Base-by-base conservation (phyloP, 2,329 filamentous ascomycete species). In the Verticillium dahliae region DNA sequence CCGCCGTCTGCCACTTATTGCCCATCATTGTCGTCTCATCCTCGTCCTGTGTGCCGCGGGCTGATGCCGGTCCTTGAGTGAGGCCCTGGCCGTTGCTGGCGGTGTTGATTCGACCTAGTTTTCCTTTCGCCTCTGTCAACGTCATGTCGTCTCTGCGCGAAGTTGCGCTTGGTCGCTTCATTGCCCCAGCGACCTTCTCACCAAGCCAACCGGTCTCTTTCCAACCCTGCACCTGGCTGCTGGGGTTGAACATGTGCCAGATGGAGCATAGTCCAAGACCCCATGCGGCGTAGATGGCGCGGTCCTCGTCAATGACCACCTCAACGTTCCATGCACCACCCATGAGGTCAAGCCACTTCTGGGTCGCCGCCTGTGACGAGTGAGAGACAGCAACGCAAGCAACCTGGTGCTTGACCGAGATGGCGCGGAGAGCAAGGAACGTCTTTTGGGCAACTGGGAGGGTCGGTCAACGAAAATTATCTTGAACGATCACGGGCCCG, bases 371-470 rank as follows among this genome's bases (percentile, higher is more conserved):
- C 4, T 75, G 71, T 9, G 84, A 86, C 45, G 84, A 81, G 73
- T 87, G 85, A 31, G 84, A 86, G 58, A 87, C 76, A 65, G 84
- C 84, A 61, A 87, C 75, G 74, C 83, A 86, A 62, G 77, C 78
- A 11, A 86, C 73, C 52, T 74, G 73, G 66, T 84, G 76, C 58
- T 79, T 80, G 70, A 81, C 82, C 13, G 83, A 78, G 62, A 87
- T 76, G 54, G 80, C 74, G 58, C 84, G 82, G 60, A 86, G 77
- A 63, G 78, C 74, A 62, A 86, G 74, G 68, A 87, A 86, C 5
- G 82, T 80, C 66, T 85, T 81, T 67, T 84, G 81, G 22, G 82
- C 82, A 68, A 84, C 81, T 84, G 61, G 38, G 11, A 59, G 4
- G 10, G 22, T 18, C 13, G 9, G 45, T 52, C 3, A 52, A 10